Percentiles rank a stretch among this genome's conserved stretches.
Evolutionary conservation across 164 flowering plant genomes (phyloP).

Genomic region (Macadamia integrifolia): DNA sequence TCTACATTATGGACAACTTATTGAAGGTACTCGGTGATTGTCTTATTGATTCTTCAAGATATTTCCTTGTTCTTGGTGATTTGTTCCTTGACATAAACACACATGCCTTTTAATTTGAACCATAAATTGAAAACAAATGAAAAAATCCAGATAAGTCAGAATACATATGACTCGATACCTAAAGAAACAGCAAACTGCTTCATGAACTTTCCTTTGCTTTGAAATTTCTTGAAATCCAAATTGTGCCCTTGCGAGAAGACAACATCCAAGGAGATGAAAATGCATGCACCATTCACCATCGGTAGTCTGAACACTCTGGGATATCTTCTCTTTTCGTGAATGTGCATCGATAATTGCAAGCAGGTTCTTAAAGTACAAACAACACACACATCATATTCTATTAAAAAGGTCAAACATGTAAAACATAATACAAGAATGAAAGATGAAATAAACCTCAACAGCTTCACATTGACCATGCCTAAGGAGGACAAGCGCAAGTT

Average conservation of each 20-base stretch:
- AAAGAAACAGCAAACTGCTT: conserved; percentile 89
- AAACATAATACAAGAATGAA: neutral
- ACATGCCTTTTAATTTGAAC: too few species aligned
- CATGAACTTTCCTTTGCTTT: conserved; percentile 61
- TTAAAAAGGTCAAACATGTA: conserved; percentile 1
- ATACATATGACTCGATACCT: conserved; percentile 39
- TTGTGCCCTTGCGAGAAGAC: conserved; percentile 73
- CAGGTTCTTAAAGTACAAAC: conserved; percentile 34
- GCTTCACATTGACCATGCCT: conserved; percentile 79
- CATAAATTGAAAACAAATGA: too few species aligned
- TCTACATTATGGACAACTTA: too few species aligned
- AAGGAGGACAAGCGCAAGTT: conserved; percentile 58
- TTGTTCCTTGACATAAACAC: too few species aligned
- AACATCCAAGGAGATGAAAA: conserved; percentile 87
- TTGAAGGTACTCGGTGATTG: too few species aligned
- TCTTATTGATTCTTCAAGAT: too few species aligned
- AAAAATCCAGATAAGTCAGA: neutral
- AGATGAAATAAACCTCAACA: conserved; percentile 53
- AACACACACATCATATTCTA: conserved; percentile 6
- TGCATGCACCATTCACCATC: conserved; percentile 54
- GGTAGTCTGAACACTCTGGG: conserved; percentile 46
- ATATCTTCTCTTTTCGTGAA: conserved; percentile 53
- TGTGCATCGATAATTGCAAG: conserved; percentile 54
- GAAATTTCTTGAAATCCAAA: conserved; percentile 35
- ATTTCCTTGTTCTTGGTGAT: too few species aligned